These are phyloP conservation scores for Ophiocordyceps australis DNA, from an alignment of 2,329 filamentous ascomycete genomes.

Conservation along the genomic window DNA sequence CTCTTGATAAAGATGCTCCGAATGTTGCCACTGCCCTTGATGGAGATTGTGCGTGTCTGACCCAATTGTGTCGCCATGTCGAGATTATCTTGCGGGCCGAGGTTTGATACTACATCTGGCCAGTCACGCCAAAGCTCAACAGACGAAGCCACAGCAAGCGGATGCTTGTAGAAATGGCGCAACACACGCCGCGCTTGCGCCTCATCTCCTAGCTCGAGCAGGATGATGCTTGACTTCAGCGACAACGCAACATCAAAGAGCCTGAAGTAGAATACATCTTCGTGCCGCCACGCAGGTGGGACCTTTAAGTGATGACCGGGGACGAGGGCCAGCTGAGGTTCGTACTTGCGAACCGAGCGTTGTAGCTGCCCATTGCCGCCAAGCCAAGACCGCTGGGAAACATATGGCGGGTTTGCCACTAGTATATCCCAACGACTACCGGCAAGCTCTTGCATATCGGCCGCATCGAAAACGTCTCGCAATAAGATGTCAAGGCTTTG, in stretches of 20 bases:
- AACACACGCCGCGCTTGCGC: conserved; percentile 49
- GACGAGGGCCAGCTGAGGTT: conserved; percentile 68
- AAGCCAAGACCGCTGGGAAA: conserved; percentile 37
- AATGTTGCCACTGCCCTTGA: conserved; percentile 28
- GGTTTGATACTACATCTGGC: conserved; percentile 22
- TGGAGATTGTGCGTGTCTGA: conserved; percentile 9
- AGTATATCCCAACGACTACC: conserved; percentile 39
- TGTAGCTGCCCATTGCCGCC: conserved; percentile 22
- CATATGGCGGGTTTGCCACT: conserved; percentile 82
- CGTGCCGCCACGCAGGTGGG: conserved; percentile 14
- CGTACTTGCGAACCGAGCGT: conserved; percentile 66
- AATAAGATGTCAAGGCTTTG: conserved; percentile 22
- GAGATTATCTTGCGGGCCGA: conserved; percentile 9
- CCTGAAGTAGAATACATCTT: conserved; percentile 48
- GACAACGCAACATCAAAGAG: conserved; percentile 36
- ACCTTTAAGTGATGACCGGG: conserved; percentile 14
- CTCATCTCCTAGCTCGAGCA: conserved; percentile 57
- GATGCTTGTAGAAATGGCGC: conserved; percentile 19
- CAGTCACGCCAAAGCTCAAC: conserved; percentile 60
- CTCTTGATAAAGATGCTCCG: conserved; percentile 19
- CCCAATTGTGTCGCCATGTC: conserved; percentile 5
- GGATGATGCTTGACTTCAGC: conserved; percentile 32
- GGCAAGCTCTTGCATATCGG: conserved; percentile 12
- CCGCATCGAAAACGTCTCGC: conserved; percentile 29
- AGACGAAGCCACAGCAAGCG: conserved; percentile 10